Evolutionary conservation across 192 early-diverging fungal species (phyloP), one percentile per base, ranked within the genome.

Genomic region (Dispira simplex): DNA sequence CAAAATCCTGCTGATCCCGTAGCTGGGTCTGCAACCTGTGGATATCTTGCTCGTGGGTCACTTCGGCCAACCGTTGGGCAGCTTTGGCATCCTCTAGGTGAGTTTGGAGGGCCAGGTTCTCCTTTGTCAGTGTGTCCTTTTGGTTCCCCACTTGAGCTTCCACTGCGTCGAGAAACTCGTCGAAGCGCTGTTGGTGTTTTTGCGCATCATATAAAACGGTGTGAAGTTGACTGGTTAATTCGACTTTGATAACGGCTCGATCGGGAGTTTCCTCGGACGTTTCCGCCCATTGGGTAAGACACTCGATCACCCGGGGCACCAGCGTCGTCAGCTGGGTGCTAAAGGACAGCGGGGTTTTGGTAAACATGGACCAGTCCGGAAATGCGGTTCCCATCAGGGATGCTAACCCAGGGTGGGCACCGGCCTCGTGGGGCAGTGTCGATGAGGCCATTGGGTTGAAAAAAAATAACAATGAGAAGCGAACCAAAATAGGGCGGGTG

Each of bases 41-140:
- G 44, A 62, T 11, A 5, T 45, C 59, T 8, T 62, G 59, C n/a
- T 62, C 59, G 59, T 62, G 59, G 44, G 59, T 62, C 44, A 62
- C 20, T 20, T 39, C 44, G 44, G 23, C 44, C 44, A 62, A 25
- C 44, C 59, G 59, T 3, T 62, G 39, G 43, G n/a, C 25, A 45
- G 59, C 59, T 45, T 62, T 62, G 44, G 44, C 44, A n/a, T 45
- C 44, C 26, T 62, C 59, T 6, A 39, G 43, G 20, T 62, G 43
- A 20, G 16, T 14, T 39, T n/a, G n/a, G 11, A 62, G 59, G 39
- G 4, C 11, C 25, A 18, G 25, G 0, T 39, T 39, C 26, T 32
- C 27, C 16, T 11, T 26, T 43, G 9, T 26, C 21, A n/a, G 56
- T 18, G 26, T 39, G 56, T 28, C 56, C 11, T 18, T 16, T 11